Evolutionary conservation across 2,329 filamentous ascomycete species (phyloP).

Genomic region (Arthrobotrys conoides): DNA sequence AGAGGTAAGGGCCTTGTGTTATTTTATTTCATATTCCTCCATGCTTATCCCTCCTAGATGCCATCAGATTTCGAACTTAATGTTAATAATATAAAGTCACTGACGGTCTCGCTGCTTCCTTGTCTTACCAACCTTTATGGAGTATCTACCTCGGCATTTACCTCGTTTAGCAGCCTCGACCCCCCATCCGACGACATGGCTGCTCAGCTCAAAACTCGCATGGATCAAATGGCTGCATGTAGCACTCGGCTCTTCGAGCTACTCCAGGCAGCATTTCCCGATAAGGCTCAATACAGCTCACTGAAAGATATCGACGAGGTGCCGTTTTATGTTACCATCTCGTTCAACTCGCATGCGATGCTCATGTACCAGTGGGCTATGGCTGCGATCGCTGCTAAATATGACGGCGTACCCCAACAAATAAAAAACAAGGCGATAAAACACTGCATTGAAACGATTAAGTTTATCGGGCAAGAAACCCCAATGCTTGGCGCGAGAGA

Average conservation of each 20-base stretch:
- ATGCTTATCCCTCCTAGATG: not conserved
- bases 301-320: not conserved
- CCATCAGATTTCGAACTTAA: not conserved
- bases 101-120: slow-evolving; percentile 22
- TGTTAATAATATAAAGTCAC: not conserved
- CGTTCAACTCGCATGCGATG: slow-evolving; percentile 38
- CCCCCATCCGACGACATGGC: slow-evolving; percentile 27
- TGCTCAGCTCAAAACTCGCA: not conserved
- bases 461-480: not conserved
- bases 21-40: too few relatives aligned
- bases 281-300: not conserved
- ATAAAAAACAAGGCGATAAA: slow-evolving; percentile 21
- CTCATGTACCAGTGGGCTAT: slow-evolving; percentile 51
- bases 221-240: not conserved
- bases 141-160: slow-evolving; percentile 47
- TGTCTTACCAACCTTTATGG: slow-evolving; percentile 21
- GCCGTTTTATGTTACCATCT: slow-evolving; percentile 31
- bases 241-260: not conserved
- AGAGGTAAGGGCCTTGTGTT: slow-evolving; percentile 12
- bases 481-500: not conserved
- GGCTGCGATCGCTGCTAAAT: slow-evolving; percentile 22
- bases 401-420: slow-evolving; percentile 3
- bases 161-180: slow-evolving; percentile 40
- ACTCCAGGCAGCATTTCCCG: not conserved
- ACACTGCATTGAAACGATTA: slow-evolving; percentile 27